Percentiles rank a stretch among this genome's conserved stretches.
phyloP scores from a whole-genome alignment of 2,329 filamentous ascomycete species.

The Fusarium foetens region DNA sequence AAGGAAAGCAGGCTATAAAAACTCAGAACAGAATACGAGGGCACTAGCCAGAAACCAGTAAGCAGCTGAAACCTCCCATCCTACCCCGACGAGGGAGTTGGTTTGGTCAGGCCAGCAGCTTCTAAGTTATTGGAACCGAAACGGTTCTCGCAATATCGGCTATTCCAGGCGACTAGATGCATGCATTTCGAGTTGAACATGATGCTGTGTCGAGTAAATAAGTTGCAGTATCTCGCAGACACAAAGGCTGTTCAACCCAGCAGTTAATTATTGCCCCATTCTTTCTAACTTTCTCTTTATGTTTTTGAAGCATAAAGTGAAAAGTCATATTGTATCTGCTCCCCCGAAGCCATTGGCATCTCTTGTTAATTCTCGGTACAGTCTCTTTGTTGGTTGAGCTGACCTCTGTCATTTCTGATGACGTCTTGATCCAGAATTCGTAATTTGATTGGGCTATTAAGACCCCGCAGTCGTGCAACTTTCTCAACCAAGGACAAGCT shows the following conservation, averaged over 20 bases:
- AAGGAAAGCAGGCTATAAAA: not conserved
- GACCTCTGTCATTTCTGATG: not conserved
- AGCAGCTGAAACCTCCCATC: not conserved
- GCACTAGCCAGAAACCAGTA: not conserved
- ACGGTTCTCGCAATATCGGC: not conserved
- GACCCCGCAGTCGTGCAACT: not conserved
- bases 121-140: not conserved
- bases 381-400: not conserved
- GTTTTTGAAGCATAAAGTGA: not conserved
- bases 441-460: accelerated
- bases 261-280: accelerated
- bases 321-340: accelerated
- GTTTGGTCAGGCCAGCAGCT: no score
- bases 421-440: not conserved
- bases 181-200: not conserved
- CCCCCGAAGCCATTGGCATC: accelerated
- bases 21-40: not conserved
- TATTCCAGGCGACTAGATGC: not conserved
- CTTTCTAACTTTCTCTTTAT: not conserved
- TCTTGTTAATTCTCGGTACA: not conserved
- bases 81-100: not conserved
- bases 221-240: not conserved
- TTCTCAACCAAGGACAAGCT: not conserved
- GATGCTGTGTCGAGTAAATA: not conserved
- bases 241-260: accelerated